phyloP scores from a whole-genome alignment of 2,329 filamentous ascomycete species.

The Cytospora mali region DNA sequence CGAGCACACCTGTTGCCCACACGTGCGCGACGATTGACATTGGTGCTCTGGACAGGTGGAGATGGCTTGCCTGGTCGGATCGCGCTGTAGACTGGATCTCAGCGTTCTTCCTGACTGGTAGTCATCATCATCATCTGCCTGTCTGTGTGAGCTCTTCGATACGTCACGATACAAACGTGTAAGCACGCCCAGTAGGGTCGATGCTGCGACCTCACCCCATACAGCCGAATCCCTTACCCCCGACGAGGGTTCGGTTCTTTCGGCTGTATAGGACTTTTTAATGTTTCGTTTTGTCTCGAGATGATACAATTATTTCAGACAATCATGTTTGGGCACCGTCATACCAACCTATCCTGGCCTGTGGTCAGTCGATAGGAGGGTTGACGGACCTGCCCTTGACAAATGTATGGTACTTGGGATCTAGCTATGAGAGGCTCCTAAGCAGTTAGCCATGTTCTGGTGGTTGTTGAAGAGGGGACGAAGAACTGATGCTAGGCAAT shows the following conservation, averaged over 20 bases:
- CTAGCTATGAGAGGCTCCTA: constrained; percentile 10
- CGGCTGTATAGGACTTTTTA: constrained; percentile 36
- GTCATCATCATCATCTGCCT: constrained; percentile 2
- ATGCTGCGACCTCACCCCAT: constrained; percentile 53
- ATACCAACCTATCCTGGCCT: constrained; percentile 17
- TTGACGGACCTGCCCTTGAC: constrained; percentile 16
- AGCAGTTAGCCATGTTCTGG: constrained; percentile 37
- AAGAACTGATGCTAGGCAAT: constrained; percentile 26
- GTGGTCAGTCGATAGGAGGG: constrained; percentile 18
- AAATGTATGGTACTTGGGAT: constrained; percentile 24
- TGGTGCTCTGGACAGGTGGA: constrained; percentile 34
- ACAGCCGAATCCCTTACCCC: constrained; percentile 33
- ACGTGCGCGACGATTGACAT: constrained; percentile 36
- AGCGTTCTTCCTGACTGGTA: background rate
- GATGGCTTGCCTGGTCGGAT: constrained; percentile 27
- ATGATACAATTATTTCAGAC: constrained; percentile 28
- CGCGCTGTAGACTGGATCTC: constrained; percentile 26
- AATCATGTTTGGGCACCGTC: constrained; percentile 22
- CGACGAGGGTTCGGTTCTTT: constrained; percentile 15
- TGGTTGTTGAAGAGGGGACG: constrained; percentile 29
- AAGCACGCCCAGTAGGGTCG: constrained; percentile 48
- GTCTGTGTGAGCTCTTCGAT: constrained; percentile 50
- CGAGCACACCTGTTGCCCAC: constrained; percentile 37
- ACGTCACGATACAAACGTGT: constrained; percentile 35
- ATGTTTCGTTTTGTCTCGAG: constrained; percentile 38